These are phyloP conservation scores for Penicillium palitans DNA, from an alignment of 2,329 filamentous ascomycete species.

Conservation along the genomic window DNA sequence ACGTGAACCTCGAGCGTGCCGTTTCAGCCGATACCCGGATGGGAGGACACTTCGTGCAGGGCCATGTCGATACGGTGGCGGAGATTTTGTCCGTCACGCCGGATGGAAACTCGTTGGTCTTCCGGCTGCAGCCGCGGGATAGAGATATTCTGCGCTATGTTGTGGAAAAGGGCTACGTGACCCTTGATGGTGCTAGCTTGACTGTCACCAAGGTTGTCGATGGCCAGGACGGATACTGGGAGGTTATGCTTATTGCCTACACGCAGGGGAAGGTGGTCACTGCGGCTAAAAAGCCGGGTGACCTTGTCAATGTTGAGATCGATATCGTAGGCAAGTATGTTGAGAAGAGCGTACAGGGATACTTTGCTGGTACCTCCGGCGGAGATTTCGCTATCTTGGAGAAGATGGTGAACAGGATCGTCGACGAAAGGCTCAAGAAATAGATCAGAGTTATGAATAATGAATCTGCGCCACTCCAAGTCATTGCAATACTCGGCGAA, in stretches of 20 bases:
- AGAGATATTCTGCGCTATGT: conserved; percentile 75
- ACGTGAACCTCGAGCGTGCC: conserved; percentile 90
- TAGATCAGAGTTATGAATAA: conserved; percentile 13
- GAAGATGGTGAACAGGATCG: conserved; percentile 71
- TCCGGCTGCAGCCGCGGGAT: conserved; percentile 74
- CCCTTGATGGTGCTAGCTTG: conserved; percentile 90
- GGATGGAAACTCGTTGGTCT: conserved; percentile 87
- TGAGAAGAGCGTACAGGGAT: conserved; percentile 79
- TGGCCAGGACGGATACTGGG: conserved; percentile 74
- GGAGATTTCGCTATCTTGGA: conserved; percentile 58
- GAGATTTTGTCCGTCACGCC: conserved; percentile 69
- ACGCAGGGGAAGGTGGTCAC: conserved; percentile 90
- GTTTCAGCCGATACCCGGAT: conserved; percentile 90
- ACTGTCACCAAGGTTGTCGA: conserved; percentile 88
- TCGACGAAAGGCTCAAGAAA: conserved; percentile 66
- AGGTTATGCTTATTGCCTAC: conserved; percentile 97
- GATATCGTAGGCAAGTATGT: conserved; percentile 72
- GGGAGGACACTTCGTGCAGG: conserved; percentile 98
- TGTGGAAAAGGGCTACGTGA: conserved; percentile 94
- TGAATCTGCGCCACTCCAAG: not conserved
- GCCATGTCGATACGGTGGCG: conserved; percentile 90
- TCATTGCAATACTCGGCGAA: not conserved
- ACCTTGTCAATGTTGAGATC: conserved; percentile 88
- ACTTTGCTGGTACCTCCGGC: conserved; percentile 56
- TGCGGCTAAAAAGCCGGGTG: conserved; percentile 73